Percentiles rank a stretch among this genome's conserved stretches.
These are phyloP conservation scores for Fusarium cyanostomum DNA, from an alignment of 2,329 filamentous ascomycete genomes.

Conservation along the genomic window DNA sequence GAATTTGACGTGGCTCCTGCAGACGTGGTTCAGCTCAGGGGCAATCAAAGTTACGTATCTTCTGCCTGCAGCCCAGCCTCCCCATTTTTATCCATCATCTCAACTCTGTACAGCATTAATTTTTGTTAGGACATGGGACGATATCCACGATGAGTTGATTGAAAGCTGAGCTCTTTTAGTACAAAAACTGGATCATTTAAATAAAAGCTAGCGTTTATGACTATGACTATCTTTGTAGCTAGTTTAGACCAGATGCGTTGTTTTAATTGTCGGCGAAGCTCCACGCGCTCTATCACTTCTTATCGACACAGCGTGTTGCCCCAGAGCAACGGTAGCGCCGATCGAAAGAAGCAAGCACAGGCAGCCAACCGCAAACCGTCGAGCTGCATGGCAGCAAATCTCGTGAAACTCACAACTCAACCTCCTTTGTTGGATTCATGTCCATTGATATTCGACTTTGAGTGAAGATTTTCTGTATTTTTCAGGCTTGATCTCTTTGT, in stretches of 20 bases:
- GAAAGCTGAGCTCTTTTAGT: not conserved
- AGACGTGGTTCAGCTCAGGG: conserved; percentile 14
- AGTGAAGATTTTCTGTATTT: not conserved
- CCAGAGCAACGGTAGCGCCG: conserved; percentile 38
- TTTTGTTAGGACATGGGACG: conserved; percentile 40
- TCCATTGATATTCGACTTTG: conserved; percentile 2
- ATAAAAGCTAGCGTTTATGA: accelerated
- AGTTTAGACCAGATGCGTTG: not conserved
- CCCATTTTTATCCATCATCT: conserved; percentile 31
- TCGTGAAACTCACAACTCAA: conserved; percentile 25
- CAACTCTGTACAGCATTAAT: conserved; percentile 47
- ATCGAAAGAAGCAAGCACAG: conserved; percentile 31
- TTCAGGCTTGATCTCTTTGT: not conserved
- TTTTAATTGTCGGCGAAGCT: not conserved
- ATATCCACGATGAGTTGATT: not conserved
- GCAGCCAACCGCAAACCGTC: conserved; percentile 29
- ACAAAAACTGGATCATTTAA: not conserved
- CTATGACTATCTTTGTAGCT: not conserved
- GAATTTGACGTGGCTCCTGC: not conserved
- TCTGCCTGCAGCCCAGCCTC: conserved; percentile 43
- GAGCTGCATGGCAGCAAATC: conserved; percentile 11
- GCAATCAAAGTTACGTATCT: conserved; percentile 16
- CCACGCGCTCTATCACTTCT: conserved; percentile 33
- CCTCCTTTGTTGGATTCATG: conserved; percentile 8
- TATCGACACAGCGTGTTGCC: conserved; percentile 43